Evolutionary conservation across 2,329 filamentous ascomycete species (phyloP), one percentile per base, ranked within the genome.

Genomic region (Ascochyta viciae-villosae): DNA sequence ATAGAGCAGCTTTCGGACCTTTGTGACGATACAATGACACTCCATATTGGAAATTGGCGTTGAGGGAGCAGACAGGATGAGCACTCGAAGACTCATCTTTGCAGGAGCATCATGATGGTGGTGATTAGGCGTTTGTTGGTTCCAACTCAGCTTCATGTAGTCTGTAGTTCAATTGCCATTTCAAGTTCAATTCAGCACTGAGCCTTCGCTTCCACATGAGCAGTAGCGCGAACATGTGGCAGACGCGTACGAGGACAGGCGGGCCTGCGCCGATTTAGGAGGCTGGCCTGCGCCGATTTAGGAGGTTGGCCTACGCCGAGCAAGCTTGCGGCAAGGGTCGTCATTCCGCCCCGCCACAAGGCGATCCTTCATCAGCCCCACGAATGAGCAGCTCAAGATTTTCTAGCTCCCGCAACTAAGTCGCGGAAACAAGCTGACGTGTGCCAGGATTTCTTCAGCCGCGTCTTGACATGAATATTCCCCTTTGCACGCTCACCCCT

Each of bases 11-110:
- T 37, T 53, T 53, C 24, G 23, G 19, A 42, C n/a, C 29, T 38
- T 44, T 53, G 44, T 34, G 44, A 57, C 41, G 54, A 57, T 57
- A 50, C 50, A 41, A 57, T 57, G 54, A 57, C 39, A 45, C 26
- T 44, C 29, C 40, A 34, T 33, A n/a, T 43, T 47, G 37, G 53
- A 38, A 33, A 51, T 22, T 48, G 53, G 53, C 53, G 53, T 57
- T 57, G 54, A 52, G 33, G 54, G 54, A 52, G 43, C 34, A 53
- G 24, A 42, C 26, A 29, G 24, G 34, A 49, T 45, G 54, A 41
- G 49, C 41, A 45, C 38, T 52, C 44, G 27, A 19, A 43, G 44
- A 43, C 27, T 19, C 2, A 37, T 27, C 24, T 27, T 43, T 51
- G 24, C 29, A 42, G 34, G 49, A 57, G 48, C 49, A 49, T 49